Base-by-base conservation (phyloP, 345 rosid genomes). In the Syzygium aromaticum region DNA sequence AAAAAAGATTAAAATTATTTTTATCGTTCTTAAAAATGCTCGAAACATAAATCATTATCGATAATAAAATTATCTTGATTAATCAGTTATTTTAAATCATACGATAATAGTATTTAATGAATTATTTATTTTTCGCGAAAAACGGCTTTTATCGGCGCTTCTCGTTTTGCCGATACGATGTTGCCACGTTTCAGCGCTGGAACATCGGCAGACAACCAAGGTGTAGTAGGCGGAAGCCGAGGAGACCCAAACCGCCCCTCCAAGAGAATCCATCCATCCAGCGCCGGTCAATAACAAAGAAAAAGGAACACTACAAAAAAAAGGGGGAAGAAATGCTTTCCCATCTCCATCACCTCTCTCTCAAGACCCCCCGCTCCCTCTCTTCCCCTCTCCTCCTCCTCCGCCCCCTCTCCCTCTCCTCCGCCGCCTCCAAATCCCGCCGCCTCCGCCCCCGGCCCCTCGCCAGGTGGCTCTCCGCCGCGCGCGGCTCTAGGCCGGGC, bases 401-500 rank as follows among this genome's bases (percentile, higher is more conserved):
- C 88, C 92, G 90, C 88, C 88, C 88, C 86, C 92, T 85, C 86
- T 93, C 91, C 88, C 87, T 87, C 91, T 84, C 86, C 88, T 86
- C 89, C 84, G 63, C 90, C 91, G 1, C 33, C 86, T 88, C 86
- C 86, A 52, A 90, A 90, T 94, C 56, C 87, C 91, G 77, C 46
- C 90, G 64, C 85, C 84, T 85, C 77, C 88, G 87, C 80, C 89
- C 89, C 54, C 91, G 49, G 8, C 67, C 85, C 56, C 54, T 85
- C 25, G 56, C 40, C 88, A 16, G 77, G 17, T 63, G 51, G 52
- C 85, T 77, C 85, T 84, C 87, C 91, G n/a, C 88, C 83, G 88
- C 92, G 86, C 87, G 93, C 92, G 88, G 46, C 94, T 63, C 89
- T 91, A 28, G 86, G 92, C 33, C 89, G 86, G 88, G 86, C 88